Evolutionary conservation across 768 basidiomycete species (phyloP).

Genomic region (Naganishia kalamii): DNA sequence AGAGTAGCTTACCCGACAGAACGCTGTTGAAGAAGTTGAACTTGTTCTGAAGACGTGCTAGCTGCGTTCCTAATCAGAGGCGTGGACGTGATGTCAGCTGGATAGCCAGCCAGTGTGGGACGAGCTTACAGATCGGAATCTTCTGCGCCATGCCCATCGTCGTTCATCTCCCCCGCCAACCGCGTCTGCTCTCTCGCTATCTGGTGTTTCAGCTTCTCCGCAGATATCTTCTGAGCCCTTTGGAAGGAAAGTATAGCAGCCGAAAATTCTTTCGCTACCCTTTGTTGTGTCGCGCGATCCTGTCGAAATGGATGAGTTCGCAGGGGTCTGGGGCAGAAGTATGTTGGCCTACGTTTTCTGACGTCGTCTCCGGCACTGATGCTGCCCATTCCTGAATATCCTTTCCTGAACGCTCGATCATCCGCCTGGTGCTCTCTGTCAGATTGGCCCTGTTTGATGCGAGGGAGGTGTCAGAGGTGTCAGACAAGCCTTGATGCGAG

Average conservation of each 20-base stretch:
- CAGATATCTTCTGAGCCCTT: slow-evolving; percentile 79
- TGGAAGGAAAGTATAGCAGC: slow-evolving; percentile 86
- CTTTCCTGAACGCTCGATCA: slow-evolving; percentile 88
- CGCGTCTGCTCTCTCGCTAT: slow-evolving; percentile 79
- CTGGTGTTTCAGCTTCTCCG: slow-evolving; percentile 78
- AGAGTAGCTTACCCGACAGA: not conserved
- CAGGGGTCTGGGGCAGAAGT: not conserved
- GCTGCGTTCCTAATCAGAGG: too few species aligned
- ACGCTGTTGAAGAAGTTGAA: not conserved
- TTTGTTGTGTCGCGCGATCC: slow-evolving; percentile 56
- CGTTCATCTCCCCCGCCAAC: slow-evolving; percentile 63
- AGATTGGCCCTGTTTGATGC: slow-evolving; percentile 67
- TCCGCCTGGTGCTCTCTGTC: slow-evolving; percentile 85
- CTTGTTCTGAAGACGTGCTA: not conserved
- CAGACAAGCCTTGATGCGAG: not conserved
- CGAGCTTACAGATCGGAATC: too few species aligned
- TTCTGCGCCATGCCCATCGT: not conserved
- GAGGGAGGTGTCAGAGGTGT: not conserved
- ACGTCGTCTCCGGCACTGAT: slow-evolving; percentile 48
- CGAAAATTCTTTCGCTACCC: slow-evolving; percentile 88
- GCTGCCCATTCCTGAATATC: slow-evolving; percentile 82
- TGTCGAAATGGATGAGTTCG: not conserved
- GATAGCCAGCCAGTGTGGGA: too few species aligned
- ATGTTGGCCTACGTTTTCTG: slow-evolving; percentile 28
- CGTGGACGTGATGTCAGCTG: too few species aligned